Base-by-base conservation (phyloP, 768 basidiomycete genomes). In the Ramaria sp. region DNA sequence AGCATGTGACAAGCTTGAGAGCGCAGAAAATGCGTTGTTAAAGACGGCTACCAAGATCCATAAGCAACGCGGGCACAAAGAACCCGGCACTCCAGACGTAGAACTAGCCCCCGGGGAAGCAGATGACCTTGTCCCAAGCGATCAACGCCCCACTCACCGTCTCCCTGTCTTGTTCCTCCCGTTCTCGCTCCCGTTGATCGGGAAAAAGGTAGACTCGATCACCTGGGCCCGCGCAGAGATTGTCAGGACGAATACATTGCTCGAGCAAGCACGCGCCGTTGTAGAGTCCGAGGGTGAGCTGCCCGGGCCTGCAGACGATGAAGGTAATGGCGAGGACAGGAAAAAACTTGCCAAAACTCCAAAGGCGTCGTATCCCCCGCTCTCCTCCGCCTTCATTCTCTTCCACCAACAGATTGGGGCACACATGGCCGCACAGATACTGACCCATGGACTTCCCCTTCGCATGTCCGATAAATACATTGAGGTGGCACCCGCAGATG, bases 381-480 rank as follows among this genome's bases (percentile, higher is more conserved):
- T 84, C 61, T 84, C 74, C 63, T 86, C 83, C 33, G 87, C 87
- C 7, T 98, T 98, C 68, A 77, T 98, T 59, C 84, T 88, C 20
- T 98, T 97, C 78, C 83, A 92, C 68, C 78, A 82, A 62, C 95
- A 97, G 73, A 88, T 96, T 60, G 87, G 89, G 2, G 93, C 94
- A 17, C 93, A 98, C 69, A 73, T 97, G 68, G 91, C 88, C 1
- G 77, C 78, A 37, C 84, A 93, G 69, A 73, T 75, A 3, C 71
- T 94, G 42, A 72, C 81, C 6, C 88, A 94, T 68, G 84, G 94
- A 65, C 80, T 83, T 52, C 91, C 91, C 24, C 90, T 89, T 63
- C 73, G 80, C 15, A 96, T 97, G 91, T 75, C 77, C 10, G 73
- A 74, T 27, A 81, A 82, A 51, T 87, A 83, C 65, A 77, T 85